phyloP scores from a whole-genome alignment of 306 rosid species.

The Luffa aegyptiaca region DNA sequence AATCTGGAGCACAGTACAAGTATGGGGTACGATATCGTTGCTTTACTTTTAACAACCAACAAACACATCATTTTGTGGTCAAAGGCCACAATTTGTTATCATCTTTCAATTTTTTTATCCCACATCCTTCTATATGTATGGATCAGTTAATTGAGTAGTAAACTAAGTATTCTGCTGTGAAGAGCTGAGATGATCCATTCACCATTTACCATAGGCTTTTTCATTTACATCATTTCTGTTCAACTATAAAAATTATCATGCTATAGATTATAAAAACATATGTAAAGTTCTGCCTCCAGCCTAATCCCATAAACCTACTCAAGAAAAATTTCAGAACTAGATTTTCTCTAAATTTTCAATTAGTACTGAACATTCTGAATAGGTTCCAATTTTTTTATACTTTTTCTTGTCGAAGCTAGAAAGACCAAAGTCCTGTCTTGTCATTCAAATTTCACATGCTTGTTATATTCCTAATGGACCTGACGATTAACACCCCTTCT shows the following conservation, averaged over 20 bases:
- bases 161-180: neutral
- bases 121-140: neutral
- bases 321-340: neutral
- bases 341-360: neutral
- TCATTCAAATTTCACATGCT: neutral
- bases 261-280: neutral
- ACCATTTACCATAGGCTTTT: neutral
- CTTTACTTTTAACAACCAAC: neutral
- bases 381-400: no score
- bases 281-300: neutral
- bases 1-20: constrained; percentile 80
- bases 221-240: neutral
- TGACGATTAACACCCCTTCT: neutral
- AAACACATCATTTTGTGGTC: neutral
- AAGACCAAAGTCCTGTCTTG: neutral
- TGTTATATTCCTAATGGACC: neutral
- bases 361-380: neutral
- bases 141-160: neutral
- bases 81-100: neutral
- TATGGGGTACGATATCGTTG: constrained; percentile 46
- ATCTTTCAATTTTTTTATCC: neutral
- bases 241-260: neutral
- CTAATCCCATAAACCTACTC: neutral
- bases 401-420: no score
- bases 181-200: neutral